phyloP scores from a whole-genome alignment of 441 rosid species.

The Erysimum cheiri region DNA sequence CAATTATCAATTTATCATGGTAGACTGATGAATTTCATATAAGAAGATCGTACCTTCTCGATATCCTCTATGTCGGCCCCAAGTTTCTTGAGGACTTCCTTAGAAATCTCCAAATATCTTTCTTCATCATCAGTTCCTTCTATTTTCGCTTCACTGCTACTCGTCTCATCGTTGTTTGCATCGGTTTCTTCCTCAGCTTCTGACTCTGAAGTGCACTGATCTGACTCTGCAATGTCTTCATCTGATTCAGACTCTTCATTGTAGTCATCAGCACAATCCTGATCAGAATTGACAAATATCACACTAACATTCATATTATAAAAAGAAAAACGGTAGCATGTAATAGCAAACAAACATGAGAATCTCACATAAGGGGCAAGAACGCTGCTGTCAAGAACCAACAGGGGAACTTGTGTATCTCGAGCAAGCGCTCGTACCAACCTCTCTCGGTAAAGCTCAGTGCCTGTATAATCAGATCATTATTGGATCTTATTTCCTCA shows the following conservation, averaged over 20 bases:
- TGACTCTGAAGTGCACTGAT: conserved; percentile 76
- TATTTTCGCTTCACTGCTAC: conserved; percentile 57
- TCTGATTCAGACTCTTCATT: conserved; percentile 73
- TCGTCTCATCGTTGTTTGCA: conserved; percentile 71
- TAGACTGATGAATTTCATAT: conserved; percentile 2
- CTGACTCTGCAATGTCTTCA: conserved; percentile 66
- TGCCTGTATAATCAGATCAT: conserved; percentile 56
- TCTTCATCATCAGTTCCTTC: conserved; percentile 78
- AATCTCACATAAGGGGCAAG: conserved; percentile 95
- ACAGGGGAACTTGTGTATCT: conserved; percentile 81
- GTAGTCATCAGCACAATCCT: conserved; percentile 84
- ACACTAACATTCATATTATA: conserved; percentile 19
- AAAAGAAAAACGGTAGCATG: conserved; percentile 16
- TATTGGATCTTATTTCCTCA: conserved; percentile 20
- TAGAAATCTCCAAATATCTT: conserved; percentile 73
- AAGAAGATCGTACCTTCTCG: conserved; percentile 63
- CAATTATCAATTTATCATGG: background rate
- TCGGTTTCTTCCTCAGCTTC: conserved; percentile 87
- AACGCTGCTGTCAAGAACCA: conserved; percentile 89
- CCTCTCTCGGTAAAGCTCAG: conserved; percentile 95
- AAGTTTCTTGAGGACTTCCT: conserved; percentile 82
- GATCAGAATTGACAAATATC: conserved; percentile 41
- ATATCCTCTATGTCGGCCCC: conserved; percentile 76
- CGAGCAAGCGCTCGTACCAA: conserved; percentile 90
- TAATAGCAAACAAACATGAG: conserved; percentile 29